A percentile compares a stretch with the other conserved stretches of the same genome.
Conservation (phyloP, 2,329 filamentous ascomycete species). For the Xylariaceae sp. region DNA sequence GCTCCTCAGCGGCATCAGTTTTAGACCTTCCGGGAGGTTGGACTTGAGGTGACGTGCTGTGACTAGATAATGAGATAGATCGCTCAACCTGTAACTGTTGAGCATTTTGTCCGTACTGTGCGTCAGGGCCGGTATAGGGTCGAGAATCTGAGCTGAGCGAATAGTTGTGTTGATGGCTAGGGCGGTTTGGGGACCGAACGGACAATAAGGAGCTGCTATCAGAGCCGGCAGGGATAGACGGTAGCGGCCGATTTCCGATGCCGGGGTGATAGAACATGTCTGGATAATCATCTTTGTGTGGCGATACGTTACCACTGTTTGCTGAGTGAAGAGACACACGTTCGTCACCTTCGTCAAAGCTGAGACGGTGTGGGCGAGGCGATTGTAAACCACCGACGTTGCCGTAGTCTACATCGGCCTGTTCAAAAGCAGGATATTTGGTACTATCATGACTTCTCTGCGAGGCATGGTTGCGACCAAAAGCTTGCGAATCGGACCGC, state of each 20-base stretch:
- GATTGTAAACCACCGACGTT: slow-evolving; percentile 87
- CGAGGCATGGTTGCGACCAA: slow-evolving; percentile 38
- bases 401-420: slow-evolving; percentile 78
- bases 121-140: slow-evolving; percentile 46
- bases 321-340: slow-evolving; percentile 55
- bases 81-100: slow-evolving; percentile 56
- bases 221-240: slow-evolving; percentile 59
- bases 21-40: slow-evolving; percentile 85
- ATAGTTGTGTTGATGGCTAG: slow-evolving; percentile 48
- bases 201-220: slow-evolving; percentile 57
- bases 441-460: slow-evolving; percentile 40
- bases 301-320: slow-evolving; percentile 62
- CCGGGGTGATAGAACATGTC: slow-evolving; percentile 95
- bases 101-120: slow-evolving; percentile 44
- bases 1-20: slow-evolving; percentile 82
- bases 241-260: slow-evolving; percentile 63
- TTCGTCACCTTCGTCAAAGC: slow-evolving; percentile 93
- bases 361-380: slow-evolving; percentile 70
- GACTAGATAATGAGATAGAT: slow-evolving; percentile 79
- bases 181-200: slow-evolving; percentile 44
- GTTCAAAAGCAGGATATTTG: slow-evolving; percentile 45
- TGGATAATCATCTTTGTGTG: slow-evolving; percentile 69
- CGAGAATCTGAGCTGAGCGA: slow-evolving; percentile 49
- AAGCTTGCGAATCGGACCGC: slow-evolving; percentile 45
- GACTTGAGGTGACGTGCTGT: slow-evolving; percentile 75